Percentiles rank a stretch among this genome's conserved stretches.
Conservation (phyloP, 169 alveolate genomes). For the Cryptosporidium canis region DNA sequence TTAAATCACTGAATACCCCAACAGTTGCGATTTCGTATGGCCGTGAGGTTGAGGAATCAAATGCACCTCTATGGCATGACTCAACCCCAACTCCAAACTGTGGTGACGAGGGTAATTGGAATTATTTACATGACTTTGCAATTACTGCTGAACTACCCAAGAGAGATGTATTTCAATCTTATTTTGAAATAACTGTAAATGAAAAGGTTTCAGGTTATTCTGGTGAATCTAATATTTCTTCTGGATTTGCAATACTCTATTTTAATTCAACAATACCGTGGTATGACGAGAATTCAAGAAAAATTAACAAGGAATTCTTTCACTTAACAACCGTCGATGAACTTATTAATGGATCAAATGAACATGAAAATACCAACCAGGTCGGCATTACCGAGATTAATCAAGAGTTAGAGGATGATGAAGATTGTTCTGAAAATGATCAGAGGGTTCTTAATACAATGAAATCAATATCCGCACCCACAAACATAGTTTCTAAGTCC, state of each 20-base stretch:
- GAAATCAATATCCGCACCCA: slow-evolving; percentile 67
- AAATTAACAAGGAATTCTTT: slow-evolving; percentile 33
- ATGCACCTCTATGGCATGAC: slow-evolving; percentile 82
- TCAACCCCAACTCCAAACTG: slow-evolving; percentile 78
- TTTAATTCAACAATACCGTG: slow-evolving; percentile 60
- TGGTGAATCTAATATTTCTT: slow-evolving; percentile 47
- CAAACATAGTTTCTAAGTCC: slow-evolving; percentile 17
- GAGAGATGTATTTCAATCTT: slow-evolving; percentile 56
- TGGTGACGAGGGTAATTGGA: slow-evolving; percentile 79
- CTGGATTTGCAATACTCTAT: slow-evolving; percentile 65
- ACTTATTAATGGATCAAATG: slow-evolving; percentile 31
- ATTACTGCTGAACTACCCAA: slow-evolving; percentile 69
- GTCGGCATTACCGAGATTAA: not conserved
- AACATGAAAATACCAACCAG: not conserved
- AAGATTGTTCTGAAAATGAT: slow-evolving; percentile 16
- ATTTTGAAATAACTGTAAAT: slow-evolving; percentile 52
- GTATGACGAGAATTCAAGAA: slow-evolving; percentile 59
- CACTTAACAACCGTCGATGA: slow-evolving; percentile 56
- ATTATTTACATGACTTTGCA: slow-evolving; percentile 73
- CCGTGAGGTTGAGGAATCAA: slow-evolving; percentile 82
- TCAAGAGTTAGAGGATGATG: slow-evolving; percentile 22
- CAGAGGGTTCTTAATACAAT: slow-evolving; percentile 44
- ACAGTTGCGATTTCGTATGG: slow-evolving; percentile 84
- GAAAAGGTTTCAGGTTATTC: slow-evolving; percentile 69
- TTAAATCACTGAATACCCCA: slow-evolving; percentile 83